Evolutionary conservation across 768 basidiomycete genomes (phyloP), one percentile per base, ranked within the genome.

Genomic region (Mycena epipterygia): DNA sequence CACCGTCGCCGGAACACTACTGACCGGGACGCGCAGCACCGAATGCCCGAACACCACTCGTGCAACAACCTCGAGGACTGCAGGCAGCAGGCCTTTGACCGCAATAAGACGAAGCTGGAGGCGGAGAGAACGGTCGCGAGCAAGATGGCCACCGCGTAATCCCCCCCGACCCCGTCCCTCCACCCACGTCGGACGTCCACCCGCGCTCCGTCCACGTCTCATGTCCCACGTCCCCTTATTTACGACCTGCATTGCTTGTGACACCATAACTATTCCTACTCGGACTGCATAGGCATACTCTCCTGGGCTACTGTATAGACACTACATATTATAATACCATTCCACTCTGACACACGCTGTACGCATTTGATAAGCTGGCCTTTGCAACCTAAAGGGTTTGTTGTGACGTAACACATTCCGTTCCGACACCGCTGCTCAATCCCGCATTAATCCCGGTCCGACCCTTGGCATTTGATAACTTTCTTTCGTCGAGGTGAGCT

Each of bases 31-130:
- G 67, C 74, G 33, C 64, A 96, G 93, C 95, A 96, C 78, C 93
- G 95, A 69, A 86, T 97, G 72, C 95, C 95, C 9, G 95, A 96
- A 79, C 93, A 94, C 75, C 95, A 97, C 80, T 87, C 88, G 64
- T 97, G 95, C 84, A 88, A 89, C 73, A 92, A 95, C 70, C 84
- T 97, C 71, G 91, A 93, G 78, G 91, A 91, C 80, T 96, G 95
- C 83, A 86, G 92, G 72, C 92, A 95, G 80, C 92, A 94, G 81
- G 95, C 95, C 23, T 96, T 95, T 78, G 90, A 95, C 44, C 64
- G 48, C 51, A 58, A 96, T 86, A 95, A 96, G 89, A 87, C 84
- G 60, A 94, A 94, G 83, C 84, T 96, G 67, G 95, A 95, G 87
- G 90, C 91, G 75, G 95, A 96, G 82, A 90, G 93, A 82, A 96